Evolutionary conservation across 2,329 filamentous ascomycete genomes (phyloP).

Genomic region (Cordyceps militaris): DNA sequence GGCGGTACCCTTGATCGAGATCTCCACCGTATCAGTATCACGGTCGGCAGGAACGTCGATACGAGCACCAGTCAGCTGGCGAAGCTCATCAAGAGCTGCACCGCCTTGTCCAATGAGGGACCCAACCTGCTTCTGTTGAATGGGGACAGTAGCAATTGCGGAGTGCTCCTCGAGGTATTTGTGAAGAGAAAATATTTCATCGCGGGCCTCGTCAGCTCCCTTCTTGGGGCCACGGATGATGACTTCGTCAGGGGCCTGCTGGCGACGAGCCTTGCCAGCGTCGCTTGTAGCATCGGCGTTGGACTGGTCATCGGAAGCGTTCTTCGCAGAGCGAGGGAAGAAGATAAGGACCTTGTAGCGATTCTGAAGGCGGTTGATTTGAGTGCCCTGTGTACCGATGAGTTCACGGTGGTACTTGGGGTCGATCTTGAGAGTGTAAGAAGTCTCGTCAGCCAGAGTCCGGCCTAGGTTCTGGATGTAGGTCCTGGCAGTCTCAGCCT

Average conservation of each 20-base stretch:
- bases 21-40: conserved; percentile 71
- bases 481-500: conserved; percentile 78
- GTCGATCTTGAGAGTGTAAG: conserved; percentile 79
- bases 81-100: conserved; percentile 82
- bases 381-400: conserved; percentile 78
- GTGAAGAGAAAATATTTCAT: conserved; percentile 81
- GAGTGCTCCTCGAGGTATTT: conserved; percentile 90
- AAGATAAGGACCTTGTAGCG: conserved; percentile 93
- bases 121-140: conserved; percentile 89
- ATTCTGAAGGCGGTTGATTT: conserved; percentile 87
- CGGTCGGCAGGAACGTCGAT: conserved; percentile 84
- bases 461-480: conserved; percentile 75
- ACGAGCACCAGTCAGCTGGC: conserved; percentile 74
- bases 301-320: conserved; percentile 59
- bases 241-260: conserved; percentile 82
- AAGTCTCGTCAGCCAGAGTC: conserved; percentile 85
- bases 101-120: conserved; percentile 88
- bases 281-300: conserved; percentile 64
- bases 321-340: conserved; percentile 68
- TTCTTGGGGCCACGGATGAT: conserved; percentile 85
- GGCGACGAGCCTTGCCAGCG: conserved; percentile 54
- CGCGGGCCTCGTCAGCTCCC: conserved; percentile 84
- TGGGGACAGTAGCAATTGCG: conserved; percentile 67
- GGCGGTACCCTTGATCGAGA: conserved; percentile 88
- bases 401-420: conserved; percentile 91